These are phyloP conservation scores for Didymella exigua DNA, from an alignment of 2,329 filamentous ascomycete species.

Conservation along the genomic window DNA sequence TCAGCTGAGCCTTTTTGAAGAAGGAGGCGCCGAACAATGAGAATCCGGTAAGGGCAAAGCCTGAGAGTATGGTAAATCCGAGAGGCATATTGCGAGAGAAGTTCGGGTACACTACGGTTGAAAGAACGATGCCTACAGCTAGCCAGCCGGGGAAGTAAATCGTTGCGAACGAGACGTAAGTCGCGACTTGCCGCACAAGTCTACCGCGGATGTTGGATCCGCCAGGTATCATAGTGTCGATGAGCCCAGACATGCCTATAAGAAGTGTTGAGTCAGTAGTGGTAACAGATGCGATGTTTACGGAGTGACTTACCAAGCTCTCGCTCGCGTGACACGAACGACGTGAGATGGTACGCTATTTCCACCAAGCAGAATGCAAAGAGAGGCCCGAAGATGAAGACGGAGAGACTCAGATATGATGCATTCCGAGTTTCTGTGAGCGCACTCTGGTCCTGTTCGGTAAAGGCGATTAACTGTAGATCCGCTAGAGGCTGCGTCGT, in stretches of 20 bases:
- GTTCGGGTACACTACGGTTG: constrained; percentile 26
- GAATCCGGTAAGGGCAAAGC: constrained; percentile 29
- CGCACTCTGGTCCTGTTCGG: constrained; percentile 17
- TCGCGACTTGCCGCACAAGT: constrained; percentile 27
- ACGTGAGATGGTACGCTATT: constrained; percentile 34
- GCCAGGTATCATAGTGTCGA: constrained; percentile 37
- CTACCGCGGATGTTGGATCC: constrained; percentile 25
- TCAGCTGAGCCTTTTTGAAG: constrained; percentile 35
- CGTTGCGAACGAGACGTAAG: constrained; percentile 28
- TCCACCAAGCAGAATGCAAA: constrained; percentile 30
- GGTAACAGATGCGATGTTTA: neutral
- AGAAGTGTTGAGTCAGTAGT: neutral
- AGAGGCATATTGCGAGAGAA: constrained; percentile 23
- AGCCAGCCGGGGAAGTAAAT: constrained; percentile 40
- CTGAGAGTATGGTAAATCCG: constrained; percentile 31
- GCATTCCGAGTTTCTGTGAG: constrained; percentile 19
- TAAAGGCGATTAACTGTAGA: constrained; percentile 24
- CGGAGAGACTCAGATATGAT: constrained; percentile 19
- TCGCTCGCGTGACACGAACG: constrained; percentile 32
- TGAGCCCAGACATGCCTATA: constrained; percentile 28
- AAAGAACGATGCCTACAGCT: constrained; percentile 27
- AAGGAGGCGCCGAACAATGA: constrained; percentile 33
- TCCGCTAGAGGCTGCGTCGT: constrained; percentile 11
- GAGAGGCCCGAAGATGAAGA: constrained; percentile 30
- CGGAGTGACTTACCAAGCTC: constrained; percentile 23